phyloP scores from a whole-genome alignment of 2,329 filamentous ascomycete species.

The Phaeosphaeria sp. region DNA sequence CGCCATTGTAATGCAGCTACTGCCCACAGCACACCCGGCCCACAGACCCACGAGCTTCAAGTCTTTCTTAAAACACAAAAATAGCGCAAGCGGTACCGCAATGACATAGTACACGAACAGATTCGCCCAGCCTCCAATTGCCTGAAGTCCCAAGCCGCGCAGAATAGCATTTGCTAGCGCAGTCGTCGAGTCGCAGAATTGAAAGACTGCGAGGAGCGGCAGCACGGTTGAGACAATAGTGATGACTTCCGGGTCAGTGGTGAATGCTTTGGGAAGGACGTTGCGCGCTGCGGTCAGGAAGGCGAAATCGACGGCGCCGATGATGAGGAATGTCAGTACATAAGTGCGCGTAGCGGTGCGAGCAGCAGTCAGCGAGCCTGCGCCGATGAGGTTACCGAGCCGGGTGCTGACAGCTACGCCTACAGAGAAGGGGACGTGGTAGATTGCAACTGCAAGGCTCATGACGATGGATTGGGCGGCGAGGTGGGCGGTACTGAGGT shows the following conservation, averaged over 20 bases:
- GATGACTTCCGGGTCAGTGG: conserved; percentile 44
- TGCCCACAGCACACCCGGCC: conserved; percentile 45
- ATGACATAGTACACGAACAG: conserved; percentile 48
- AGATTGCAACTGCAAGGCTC: conserved; percentile 46
- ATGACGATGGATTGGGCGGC: conserved; percentile 71
- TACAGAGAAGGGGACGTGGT: conserved; percentile 50
- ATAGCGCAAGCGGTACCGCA: conserved; percentile 46
- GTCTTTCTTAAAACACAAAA: conserved; percentile 44
- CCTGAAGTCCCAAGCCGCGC: conserved; percentile 47
- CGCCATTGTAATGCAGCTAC: conserved; percentile 40
- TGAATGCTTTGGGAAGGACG: conserved; percentile 43
- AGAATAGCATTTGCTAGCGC: conserved; percentile 47
- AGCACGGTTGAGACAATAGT: conserved; percentile 41
- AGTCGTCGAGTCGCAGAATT: conserved; percentile 47
- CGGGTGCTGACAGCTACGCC: conserved; percentile 49
- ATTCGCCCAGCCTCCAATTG: conserved; percentile 48
- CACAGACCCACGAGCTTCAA: conserved; percentile 47
- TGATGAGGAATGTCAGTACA: conserved; percentile 41
- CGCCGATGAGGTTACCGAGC: conserved; percentile 49
- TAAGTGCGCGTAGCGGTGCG: conserved; percentile 43
- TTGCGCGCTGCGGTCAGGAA: conserved; percentile 39
- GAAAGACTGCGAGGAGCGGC: conserved; percentile 46
- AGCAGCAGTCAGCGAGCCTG: conserved; percentile 41
- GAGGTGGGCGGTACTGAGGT: conserved; percentile 78
- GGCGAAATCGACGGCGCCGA: conserved; percentile 43